Evolutionary conservation across 2,329 filamentous ascomycete species (phyloP).

Genomic region (Leptographium lundbergii): DNA sequence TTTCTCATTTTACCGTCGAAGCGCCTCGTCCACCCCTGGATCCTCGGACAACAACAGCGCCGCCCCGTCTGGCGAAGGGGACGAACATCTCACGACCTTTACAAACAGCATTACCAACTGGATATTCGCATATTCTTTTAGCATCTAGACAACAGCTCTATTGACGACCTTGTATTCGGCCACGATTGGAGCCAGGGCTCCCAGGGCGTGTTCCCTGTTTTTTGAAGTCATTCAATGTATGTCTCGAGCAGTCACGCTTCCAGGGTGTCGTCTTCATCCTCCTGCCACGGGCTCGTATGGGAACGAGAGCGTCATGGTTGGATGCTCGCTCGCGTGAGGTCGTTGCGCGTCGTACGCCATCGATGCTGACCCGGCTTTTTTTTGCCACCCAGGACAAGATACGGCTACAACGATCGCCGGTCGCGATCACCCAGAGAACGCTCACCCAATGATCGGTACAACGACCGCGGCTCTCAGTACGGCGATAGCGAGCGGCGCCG

Average conservation of each 20-base stretch:
- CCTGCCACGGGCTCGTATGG: not conserved
- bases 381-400: slow-evolving; percentile 33
- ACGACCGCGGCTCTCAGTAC: slow-evolving; percentile 39
- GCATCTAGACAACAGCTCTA: not conserved
- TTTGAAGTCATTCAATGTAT: slow-evolving; percentile 1
- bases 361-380: slow-evolving; percentile 3
- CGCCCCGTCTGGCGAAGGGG: not conserved
- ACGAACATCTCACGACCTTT: not conserved
- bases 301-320: not conserved
- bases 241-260: not conserved
- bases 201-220: not conserved
- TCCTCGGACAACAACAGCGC: not conserved
- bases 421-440: slow-evolving; percentile 53
- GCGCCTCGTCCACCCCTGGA: not conserved
- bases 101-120: not conserved
- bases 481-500: slow-evolving; percentile 57
- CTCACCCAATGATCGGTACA: slow-evolving; percentile 51
- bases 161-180: not conserved
- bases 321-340: not conserved
- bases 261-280: not conserved
- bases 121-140: not conserved
- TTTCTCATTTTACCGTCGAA: not conserved
- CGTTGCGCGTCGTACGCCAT: not conserved
- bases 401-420: slow-evolving; percentile 46
- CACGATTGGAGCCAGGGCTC: not conserved